A percentile compares a stretch with the other conserved stretches of the same genome.
Evolutionary conservation across 2,329 filamentous ascomycete species (phyloP).

Genomic region (Leptoxyphium fumago): DNA sequence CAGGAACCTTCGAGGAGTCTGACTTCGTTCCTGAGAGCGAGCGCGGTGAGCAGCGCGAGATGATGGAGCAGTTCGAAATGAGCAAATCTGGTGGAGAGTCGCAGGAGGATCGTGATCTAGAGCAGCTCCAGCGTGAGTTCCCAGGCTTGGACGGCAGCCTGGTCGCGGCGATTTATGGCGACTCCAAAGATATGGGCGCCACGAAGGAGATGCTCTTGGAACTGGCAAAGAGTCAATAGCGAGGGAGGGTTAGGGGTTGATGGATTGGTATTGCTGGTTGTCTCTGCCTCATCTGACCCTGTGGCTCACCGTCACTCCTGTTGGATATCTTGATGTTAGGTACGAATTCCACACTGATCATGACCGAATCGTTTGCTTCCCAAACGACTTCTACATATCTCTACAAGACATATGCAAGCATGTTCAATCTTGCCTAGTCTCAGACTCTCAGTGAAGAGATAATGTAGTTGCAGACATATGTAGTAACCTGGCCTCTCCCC

Average conservation of each 20-base stretch:
- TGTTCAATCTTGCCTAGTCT: not conserved
- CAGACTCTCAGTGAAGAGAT: too few species aligned
- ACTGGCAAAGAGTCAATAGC: slow-evolving; percentile 12
- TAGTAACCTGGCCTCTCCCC: too few species aligned
- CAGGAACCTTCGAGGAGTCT: slow-evolving; percentile 19
- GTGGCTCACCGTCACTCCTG: too few species aligned
- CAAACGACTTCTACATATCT: not conserved
- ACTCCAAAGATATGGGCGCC: slow-evolving; percentile 26
- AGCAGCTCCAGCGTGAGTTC: slow-evolving; percentile 27
- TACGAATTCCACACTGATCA: too few species aligned
- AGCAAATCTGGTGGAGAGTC: slow-evolving; percentile 20
- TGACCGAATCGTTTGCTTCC: not conserved
- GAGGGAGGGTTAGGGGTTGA: not conserved
- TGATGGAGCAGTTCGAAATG: slow-evolving; percentile 31
- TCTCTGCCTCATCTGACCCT: not conserved
- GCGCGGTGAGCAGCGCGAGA: slow-evolving; percentile 22
- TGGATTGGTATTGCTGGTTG: not conserved
- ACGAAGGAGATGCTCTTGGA: slow-evolving; percentile 31
- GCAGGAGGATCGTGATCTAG: slow-evolving; percentile 27
- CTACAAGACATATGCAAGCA: not conserved
- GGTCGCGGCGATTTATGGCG: slow-evolving; percentile 31
- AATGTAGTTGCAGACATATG: too few species aligned
- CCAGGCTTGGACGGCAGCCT: slow-evolving; percentile 29
- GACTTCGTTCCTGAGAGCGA: slow-evolving; percentile 25
- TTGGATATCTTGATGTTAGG: too few species aligned